Base-by-base conservation (phyloP, 2,329 filamentous ascomycete species). In the Aspergillus aculeatus region DNA sequence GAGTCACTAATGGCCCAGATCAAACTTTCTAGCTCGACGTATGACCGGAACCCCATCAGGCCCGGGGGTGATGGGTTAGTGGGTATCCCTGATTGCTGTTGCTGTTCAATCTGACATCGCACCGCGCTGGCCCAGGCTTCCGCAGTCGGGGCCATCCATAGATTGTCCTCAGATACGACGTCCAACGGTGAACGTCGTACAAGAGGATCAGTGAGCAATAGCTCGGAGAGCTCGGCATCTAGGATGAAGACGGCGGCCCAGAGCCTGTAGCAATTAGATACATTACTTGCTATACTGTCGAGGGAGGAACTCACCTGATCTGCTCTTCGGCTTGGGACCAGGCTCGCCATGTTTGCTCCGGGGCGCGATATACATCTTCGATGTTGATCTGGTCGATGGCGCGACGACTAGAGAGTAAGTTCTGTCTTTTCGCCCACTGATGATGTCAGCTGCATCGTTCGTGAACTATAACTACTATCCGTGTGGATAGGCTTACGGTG, bases 211-310 rank as follows among this genome's bases (percentile, higher is more conserved):
- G 56, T 64, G 59, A 60, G 64, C 3, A 68, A 64, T 3, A 69
- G 35, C 47, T 64, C 66, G 3, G 67, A 64, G 14, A 73, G 63
- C n/a, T 72, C 68, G 19, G 66, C 65, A 50, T 71, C 69, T 56
- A 71, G 68, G 19, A 71, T 66, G n/a, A 64, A 54, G 16, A 70
- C 31, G 7, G 59, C 63, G 9, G 47, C 26, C 7, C 32, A 47
- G n/a, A 60, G 24, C 7, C 58, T 57, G 19, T 19, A 32, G 16
- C 50, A n/a, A n/a, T 31, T n/a, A 32, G 2, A 32, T 4, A 24
- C 23, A 24, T 24, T 52, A 31, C 23, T 29, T 12, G 12, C 19
- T 12, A 24, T 23, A 10, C 21, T 11, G 16, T 50, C 26, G 48
- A 32, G 5, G 50, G 49, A 49, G 54, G 57, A 29, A 41, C 62